phyloP scores from a whole-genome alignment of 176 grass and related monocot species.

The Puya raimondii region DNA sequence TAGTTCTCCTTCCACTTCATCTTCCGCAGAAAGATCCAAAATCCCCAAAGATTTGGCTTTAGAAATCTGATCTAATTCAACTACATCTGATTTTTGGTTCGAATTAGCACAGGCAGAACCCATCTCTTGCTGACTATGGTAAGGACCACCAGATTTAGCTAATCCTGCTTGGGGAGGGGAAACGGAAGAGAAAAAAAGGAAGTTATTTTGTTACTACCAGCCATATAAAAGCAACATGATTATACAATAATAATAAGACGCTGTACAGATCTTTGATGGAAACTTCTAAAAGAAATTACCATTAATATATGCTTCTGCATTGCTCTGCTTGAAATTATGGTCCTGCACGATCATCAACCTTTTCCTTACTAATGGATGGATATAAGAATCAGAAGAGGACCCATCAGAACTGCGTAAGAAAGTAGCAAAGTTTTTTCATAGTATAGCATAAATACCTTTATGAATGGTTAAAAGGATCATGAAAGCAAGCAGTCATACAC shows the following conservation, averaged over 20 bases:
- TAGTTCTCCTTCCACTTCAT: slow-evolving; percentile 94
- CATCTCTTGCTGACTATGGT: slow-evolving; percentile 5
- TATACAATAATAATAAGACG: slow-evolving; percentile 1
- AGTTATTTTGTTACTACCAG: slow-evolving; percentile 7
- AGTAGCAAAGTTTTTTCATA: background rate
- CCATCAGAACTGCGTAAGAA: slow-evolving; percentile 41
- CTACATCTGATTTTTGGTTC: slow-evolving; percentile 24
- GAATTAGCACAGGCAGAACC: slow-evolving; percentile 13
- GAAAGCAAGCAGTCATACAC: background rate
- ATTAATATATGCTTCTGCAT: slow-evolving; percentile 21
- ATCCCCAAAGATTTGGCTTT: slow-evolving; percentile 46
- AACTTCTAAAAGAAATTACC: slow-evolving; percentile 41
- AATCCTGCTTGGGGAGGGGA: slow-evolving; percentile 14
- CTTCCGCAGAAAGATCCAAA: slow-evolving; percentile 68
- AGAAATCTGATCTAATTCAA: slow-evolving; percentile 36
- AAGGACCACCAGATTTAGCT: slow-evolving; percentile 23
- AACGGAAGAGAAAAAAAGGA: slow-evolving; percentile 11
- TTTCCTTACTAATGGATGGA: slow-evolving; percentile 75
- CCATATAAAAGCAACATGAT: slow-evolving; percentile 8
- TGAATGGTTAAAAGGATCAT: background rate
- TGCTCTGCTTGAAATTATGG: slow-evolving; percentile 37
- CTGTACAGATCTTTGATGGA: background rate
- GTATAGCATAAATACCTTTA: background rate
- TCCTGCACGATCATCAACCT: slow-evolving; percentile 44
- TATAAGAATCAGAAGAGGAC: slow-evolving; percentile 41